phyloP scores from a whole-genome alignment of 495 filamentous ascomycete genomes.

The Hypoxylon subgilvum region DNA sequence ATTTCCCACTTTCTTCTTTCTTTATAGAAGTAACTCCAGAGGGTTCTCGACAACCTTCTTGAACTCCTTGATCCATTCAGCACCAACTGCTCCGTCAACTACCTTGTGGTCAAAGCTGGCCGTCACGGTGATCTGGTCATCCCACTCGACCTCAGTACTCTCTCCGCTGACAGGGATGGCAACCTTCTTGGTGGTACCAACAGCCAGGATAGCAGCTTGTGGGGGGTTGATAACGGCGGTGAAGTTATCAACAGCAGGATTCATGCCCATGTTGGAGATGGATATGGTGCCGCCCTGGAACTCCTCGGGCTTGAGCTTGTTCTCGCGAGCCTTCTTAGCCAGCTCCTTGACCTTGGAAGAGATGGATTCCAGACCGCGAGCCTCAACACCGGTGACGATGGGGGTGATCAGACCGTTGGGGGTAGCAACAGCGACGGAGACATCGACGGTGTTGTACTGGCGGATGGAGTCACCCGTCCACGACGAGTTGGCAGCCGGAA shows the following conservation, averaged over 20 bases:
- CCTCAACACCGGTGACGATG: constrained; percentile 86
- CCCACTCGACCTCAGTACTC: constrained; percentile 83
- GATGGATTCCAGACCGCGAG: constrained; percentile 83
- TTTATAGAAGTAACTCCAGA: constrained; percentile 85
- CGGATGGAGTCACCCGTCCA: constrained; percentile 92
- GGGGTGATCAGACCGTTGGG: constrained; percentile 95
- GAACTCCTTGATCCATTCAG: constrained; percentile 94
- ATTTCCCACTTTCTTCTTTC: constrained; percentile 19
- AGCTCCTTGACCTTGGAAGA: constrained; percentile 90
- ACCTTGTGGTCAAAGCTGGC: constrained; percentile 98
- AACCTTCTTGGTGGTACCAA: constrained; percentile 94
- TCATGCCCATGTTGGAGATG: constrained; percentile 99
- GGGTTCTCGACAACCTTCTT: constrained; percentile 98
- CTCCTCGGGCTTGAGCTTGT: constrained; percentile 99
- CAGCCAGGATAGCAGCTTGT: constrained; percentile 93
- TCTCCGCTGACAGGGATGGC: constrained; percentile 85
- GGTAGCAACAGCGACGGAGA: constrained; percentile 93
- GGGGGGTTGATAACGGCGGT: constrained; percentile 99
- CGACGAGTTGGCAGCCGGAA: constrained; percentile 92
- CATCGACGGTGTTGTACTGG: constrained; percentile 88
- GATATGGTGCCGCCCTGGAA: constrained; percentile 99
- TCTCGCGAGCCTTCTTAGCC: constrained; percentile 91
- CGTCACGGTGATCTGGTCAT: constrained; percentile 94
- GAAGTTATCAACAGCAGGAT: constrained; percentile 92
- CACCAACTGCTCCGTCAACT: constrained; percentile 85